Percentiles rank a stretch among this genome's conserved stretches.
Evolutionary conservation across 1,139 yeast species (phyloP).

Genomic region (Candida pseudoviswanathii): DNA sequence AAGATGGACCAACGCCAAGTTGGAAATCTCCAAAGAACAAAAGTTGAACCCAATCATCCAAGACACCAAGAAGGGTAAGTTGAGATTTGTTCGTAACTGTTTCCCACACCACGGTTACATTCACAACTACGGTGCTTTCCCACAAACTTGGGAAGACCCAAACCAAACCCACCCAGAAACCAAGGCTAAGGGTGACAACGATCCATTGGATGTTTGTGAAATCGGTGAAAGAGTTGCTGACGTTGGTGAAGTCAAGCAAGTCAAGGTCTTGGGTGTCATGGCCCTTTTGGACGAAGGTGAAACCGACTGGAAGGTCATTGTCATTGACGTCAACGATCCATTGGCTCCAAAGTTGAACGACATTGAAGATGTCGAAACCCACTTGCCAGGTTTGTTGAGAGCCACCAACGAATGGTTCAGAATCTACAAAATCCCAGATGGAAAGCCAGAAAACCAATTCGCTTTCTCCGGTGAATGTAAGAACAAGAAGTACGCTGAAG

Average conservation of each 20-base stretch:
- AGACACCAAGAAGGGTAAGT: conserved; percentile 89
- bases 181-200: conserved; percentile 89
- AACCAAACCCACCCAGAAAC: conserved; percentile 67
- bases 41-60: conserved; percentile 88
- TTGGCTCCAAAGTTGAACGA: conserved; percentile 74
- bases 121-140: conserved; percentile 97
- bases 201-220: conserved; percentile 95
- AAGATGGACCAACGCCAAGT: conserved; percentile 92
- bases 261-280: conserved; percentile 88
- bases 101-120: conserved; percentile 97
- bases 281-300: conserved; percentile 97
- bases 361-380: conserved; percentile 77
- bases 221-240: conserved; percentile 74
- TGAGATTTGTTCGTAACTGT: conserved; percentile 84
- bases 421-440: conserved; percentile 92
- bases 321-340: conserved; percentile 80
- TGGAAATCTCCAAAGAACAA: conserved; percentile 78
- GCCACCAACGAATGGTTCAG: conserved; percentile 93
- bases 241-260: conserved; percentile 78
- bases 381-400: conserved; percentile 83
- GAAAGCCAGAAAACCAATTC: conserved; percentile 84
- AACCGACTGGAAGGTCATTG: conserved; percentile 95
- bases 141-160: conserved; percentile 95
- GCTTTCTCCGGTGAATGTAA: conserved; percentile 84
- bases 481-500: conserved; percentile 68